phyloP scores from a whole-genome alignment of 1,284 basidiomycete genomes.

The Trichosporon sp. region DNA sequence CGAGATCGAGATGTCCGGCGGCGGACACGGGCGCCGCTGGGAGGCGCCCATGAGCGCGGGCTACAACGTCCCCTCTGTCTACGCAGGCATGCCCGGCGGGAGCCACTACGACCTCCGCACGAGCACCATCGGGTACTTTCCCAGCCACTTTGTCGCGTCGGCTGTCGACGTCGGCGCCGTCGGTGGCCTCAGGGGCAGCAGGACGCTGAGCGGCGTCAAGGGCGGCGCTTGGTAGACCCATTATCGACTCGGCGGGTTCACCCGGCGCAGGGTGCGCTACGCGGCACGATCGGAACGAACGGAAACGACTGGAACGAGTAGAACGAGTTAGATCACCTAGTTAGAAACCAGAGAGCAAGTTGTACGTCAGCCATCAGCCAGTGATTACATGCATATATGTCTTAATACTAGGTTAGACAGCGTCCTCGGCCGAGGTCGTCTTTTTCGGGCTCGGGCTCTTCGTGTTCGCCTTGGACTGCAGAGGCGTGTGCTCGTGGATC shows the following conservation, averaged over 20 bases:
- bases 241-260: too few species aligned
- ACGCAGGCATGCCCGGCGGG: neutral
- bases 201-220: slow-evolving; percentile 1
- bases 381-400: slow-evolving; percentile 7
- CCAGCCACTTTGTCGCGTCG: neutral
- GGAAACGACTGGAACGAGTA: neutral
- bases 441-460: slow-evolving; percentile 1
- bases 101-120: slow-evolving; percentile 3
- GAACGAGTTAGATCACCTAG: neutral
- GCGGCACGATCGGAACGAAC: neutral
- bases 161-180: neutral
- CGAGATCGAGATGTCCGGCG: neutral
- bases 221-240: neutral
- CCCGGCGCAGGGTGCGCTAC: neutral
- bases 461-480: slow-evolving; percentile 21
- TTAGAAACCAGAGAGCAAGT: neutral
- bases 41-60: neutral
- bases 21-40: neutral
- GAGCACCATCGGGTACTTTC: neutral
- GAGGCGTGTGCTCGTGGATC: slow-evolving; percentile 41
- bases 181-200: neutral
- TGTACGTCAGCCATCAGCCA: neutral
- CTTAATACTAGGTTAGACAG: slow-evolving; percentile 5
- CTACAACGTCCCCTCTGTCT: neutral
- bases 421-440: slow-evolving; percentile 5